Percentiles rank a stretch among this genome's conserved stretches.
These are phyloP conservation scores for Sporisorium exsertum DNA, from an alignment of 1,284 basidiomycete species.

Conservation along the genomic window DNA sequence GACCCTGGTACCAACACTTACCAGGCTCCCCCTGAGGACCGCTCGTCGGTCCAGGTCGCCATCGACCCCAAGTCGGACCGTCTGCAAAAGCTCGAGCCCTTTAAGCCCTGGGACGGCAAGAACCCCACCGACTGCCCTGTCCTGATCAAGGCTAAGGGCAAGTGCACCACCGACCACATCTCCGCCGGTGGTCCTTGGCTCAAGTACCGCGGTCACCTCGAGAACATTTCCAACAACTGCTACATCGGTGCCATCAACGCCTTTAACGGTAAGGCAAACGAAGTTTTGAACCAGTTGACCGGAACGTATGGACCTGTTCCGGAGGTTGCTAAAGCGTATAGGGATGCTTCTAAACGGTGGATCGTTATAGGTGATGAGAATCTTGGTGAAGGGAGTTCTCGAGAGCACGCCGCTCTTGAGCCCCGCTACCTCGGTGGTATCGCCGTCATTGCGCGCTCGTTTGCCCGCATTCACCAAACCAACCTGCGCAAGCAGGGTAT, in stretches of 20 bases:
- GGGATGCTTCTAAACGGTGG: slow-evolving; percentile 90
- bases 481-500: slow-evolving; percentile 79
- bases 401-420: slow-evolving; percentile 97
- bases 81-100: slow-evolving; percentile 92
- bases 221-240: slow-evolving; percentile 99
- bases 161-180: slow-evolving; percentile 84
- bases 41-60: slow-evolving; percentile 84
- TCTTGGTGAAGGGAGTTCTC: slow-evolving; percentile 98
- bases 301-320: slow-evolving; percentile 90
- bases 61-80: slow-evolving; percentile 91
- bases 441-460: slow-evolving; percentile 94
- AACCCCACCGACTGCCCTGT: slow-evolving; percentile 88
- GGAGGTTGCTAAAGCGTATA: slow-evolving; percentile 85
- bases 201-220: slow-evolving; percentile 98
- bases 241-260: slow-evolving; percentile 93
- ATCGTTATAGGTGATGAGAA: slow-evolving; percentile 84
- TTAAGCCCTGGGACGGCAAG: slow-evolving; percentile 93
- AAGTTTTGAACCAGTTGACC: slow-evolving; percentile 87
- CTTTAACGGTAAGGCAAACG: slow-evolving; percentile 96
- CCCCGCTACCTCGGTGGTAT: slow-evolving; percentile 95
- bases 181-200: slow-evolving; percentile 98
- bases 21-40: slow-evolving; percentile 91
- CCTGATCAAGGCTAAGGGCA: slow-evolving; percentile 98
- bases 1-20: slow-evolving; percentile 97
- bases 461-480: slow-evolving; percentile 98